Base-by-base conservation (phyloP, 495 filamentous ascomycete genomes). In the Aspergillus ellipticus region DNA sequence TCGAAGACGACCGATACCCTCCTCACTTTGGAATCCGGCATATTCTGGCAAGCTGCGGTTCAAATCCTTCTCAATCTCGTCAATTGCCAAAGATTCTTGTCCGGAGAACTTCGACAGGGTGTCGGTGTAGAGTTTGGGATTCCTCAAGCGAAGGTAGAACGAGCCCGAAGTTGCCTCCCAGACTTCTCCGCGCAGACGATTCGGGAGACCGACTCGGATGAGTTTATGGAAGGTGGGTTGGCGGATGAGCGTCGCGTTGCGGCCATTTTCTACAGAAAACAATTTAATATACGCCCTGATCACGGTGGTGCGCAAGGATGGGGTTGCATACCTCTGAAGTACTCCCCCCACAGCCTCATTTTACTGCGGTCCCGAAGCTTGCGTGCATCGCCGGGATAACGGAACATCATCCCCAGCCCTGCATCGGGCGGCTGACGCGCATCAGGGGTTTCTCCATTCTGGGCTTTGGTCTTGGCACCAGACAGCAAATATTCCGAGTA, bases 221-320 rank as follows among this genome's bases (percentile, higher is more conserved):
- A 98, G 79, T 65, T 97, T 97, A 72, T 97, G 93, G 65, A 98
- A 97, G 1, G 92, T 97, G 28, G 94, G 93, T 66, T 98, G 95
- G 48, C 94, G 87, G 47, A 98, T 83, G 29, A 98, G 76, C 0
- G 93, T 96, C 19, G 85, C 80, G 73, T 97, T 97, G 42, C 94
- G 88, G 45, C 94, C 94, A 63, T 97, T 97, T 68, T 97, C 95
- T 86, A 59, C 43, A 51, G 43, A 16, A 28, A 16, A 28, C 33
- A 26, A 47, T 15, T 53, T 24, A 64, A 46, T 41, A 60, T 43
- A 53, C 47, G 24, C n/a, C 47, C 33, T 11, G 20, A 10, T 28
- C 29, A 51, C 28, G 47, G 29, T 39, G 16, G 8, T n/a, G 16
- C 26, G 56, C 31, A 21, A 28, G n/a, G 17, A 39, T 50, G 16